phyloP scores from a whole-genome alignment of 192 early-diverging fungal species.

The Backusella liffmaniae region DNA sequence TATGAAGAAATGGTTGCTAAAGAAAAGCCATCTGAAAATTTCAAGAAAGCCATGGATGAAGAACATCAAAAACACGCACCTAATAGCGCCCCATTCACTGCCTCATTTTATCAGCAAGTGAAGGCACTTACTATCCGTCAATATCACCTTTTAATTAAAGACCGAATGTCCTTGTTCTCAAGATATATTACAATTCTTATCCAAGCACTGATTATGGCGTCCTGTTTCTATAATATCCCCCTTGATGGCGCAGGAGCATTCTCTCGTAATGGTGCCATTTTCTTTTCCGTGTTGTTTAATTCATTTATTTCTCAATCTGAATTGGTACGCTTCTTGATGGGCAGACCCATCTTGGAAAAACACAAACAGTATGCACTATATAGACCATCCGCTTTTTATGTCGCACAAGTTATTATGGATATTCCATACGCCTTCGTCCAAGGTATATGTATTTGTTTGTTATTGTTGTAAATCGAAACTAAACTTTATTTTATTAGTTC shows the following conservation, averaged over 20 bases:
- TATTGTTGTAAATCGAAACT: neutral
- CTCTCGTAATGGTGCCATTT: slow-evolving; percentile 76
- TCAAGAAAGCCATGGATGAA: slow-evolving; percentile 50
- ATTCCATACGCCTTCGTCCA: slow-evolving; percentile 51
- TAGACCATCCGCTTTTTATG: slow-evolving; percentile 55
- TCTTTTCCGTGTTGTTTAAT: slow-evolving; percentile 57
- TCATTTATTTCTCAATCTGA: slow-evolving; percentile 64
- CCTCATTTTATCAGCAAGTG: slow-evolving; percentile 66
- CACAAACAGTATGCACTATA: slow-evolving; percentile 75
- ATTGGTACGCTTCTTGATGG: slow-evolving; percentile 67
- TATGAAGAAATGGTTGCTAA: slow-evolving; percentile 41
- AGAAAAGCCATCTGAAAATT: slow-evolving; percentile 22
- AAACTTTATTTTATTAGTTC: slow-evolving; percentile 41
- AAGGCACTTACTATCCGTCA: slow-evolving; percentile 60
- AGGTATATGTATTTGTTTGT: slow-evolving; percentile 49
- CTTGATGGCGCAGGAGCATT: slow-evolving; percentile 62
- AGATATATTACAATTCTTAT: slow-evolving; percentile 48
- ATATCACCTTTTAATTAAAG: slow-evolving; percentile 57
- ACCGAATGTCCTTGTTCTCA: slow-evolving; percentile 48
- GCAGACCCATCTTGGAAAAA: slow-evolving; percentile 74
- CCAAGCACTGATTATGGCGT: slow-evolving; percentile 71
- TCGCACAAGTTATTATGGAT: slow-evolving; percentile 54
- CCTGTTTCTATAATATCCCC: slow-evolving; percentile 65
- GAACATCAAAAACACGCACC: slow-evolving; percentile 53
- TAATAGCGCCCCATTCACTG: slow-evolving; percentile 57